Percentiles rank a stretch among this genome's conserved stretches.
phyloP scores from a whole-genome alignment of 257 asterid species.

The Solanum dulcamara region DNA sequence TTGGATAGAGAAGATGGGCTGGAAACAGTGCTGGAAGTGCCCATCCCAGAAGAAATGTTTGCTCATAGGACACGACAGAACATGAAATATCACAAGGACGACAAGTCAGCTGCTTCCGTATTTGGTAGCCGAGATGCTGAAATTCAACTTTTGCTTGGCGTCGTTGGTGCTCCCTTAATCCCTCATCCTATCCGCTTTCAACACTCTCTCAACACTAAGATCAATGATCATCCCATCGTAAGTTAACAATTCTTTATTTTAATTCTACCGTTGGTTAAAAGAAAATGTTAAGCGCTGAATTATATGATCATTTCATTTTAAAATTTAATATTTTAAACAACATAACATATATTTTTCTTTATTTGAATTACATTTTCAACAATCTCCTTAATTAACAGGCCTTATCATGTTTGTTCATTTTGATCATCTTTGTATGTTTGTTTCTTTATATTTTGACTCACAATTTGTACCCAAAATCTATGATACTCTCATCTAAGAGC shows the following conservation, averaged over 20 bases:
- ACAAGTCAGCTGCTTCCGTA: not conserved
- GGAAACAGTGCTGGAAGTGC: not conserved
- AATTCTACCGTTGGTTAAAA: no score
- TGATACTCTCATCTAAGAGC: no score
- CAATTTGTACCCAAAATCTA: no score
- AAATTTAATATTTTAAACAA: no score
- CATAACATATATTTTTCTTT: no score
- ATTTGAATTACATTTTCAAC: no score
- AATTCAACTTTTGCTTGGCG: not conserved
- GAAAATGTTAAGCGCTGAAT: no score
- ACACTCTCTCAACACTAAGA: not conserved
- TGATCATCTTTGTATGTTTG: no score
- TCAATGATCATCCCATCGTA: not conserved
- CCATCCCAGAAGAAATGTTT: constrained; percentile 1
- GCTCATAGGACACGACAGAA: not conserved
- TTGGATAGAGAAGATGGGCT: not conserved
- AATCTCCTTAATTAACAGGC: no score
- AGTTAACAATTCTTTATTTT: not conserved
- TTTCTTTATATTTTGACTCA: no score
- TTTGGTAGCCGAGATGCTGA: not conserved
- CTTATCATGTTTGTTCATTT: no score
- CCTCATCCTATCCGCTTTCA: not conserved
- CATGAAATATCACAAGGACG: not conserved
- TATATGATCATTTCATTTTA: not conserved
- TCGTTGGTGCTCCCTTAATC: not conserved